These are phyloP conservation scores for Agastache rugosa DNA, from an alignment of 257 asterid genomes.

Conservation along the genomic window DNA sequence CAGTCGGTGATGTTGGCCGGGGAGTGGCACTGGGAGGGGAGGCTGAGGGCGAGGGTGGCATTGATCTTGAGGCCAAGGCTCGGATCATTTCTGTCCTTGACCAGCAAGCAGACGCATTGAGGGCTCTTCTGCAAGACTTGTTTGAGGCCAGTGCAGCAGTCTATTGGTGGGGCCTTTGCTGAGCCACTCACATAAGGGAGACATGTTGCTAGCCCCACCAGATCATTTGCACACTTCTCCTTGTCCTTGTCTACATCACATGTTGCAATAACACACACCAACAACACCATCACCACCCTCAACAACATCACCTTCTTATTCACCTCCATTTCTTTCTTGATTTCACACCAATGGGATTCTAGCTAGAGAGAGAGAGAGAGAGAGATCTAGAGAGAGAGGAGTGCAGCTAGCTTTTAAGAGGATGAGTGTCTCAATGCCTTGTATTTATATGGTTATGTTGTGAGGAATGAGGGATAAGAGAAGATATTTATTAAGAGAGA, in stretches of 20 bases:
- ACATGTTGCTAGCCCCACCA: slow-evolving; percentile 71
- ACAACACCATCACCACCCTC: neutral
- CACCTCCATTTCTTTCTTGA: neutral
- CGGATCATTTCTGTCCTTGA: slow-evolving; percentile 76
- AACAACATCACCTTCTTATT: neutral
- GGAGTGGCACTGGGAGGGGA: slow-evolving; percentile 64
- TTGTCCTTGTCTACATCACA: slow-evolving; percentile 62
- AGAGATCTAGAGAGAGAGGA: too few relatives aligned
- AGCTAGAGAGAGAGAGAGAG: neutral
- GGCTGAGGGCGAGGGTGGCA: slow-evolving; percentile 73
- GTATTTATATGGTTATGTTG: slow-evolving; percentile 36
- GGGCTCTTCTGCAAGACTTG: slow-evolving; percentile 61
- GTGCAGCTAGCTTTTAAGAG: too few relatives aligned
- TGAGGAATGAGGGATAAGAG: slow-evolving; percentile 9
- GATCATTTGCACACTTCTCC: slow-evolving; percentile 62
- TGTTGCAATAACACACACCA: slow-evolving; percentile 26
- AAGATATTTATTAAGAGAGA: neutral
- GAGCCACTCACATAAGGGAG: slow-evolving; percentile 73
- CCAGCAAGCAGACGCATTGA: slow-evolving; percentile 68
- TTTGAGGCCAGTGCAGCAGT: slow-evolving; percentile 75
- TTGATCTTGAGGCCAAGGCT: slow-evolving; percentile 71
- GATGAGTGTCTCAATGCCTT: neutral
- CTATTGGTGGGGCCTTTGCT: slow-evolving; percentile 58
- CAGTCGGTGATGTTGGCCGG: slow-evolving; percentile 59
- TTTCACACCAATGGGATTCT: neutral